These are phyloP conservation scores for Tothia fuscella DNA, from an alignment of 2,329 filamentous ascomycete genomes.

Conservation along the genomic window DNA sequence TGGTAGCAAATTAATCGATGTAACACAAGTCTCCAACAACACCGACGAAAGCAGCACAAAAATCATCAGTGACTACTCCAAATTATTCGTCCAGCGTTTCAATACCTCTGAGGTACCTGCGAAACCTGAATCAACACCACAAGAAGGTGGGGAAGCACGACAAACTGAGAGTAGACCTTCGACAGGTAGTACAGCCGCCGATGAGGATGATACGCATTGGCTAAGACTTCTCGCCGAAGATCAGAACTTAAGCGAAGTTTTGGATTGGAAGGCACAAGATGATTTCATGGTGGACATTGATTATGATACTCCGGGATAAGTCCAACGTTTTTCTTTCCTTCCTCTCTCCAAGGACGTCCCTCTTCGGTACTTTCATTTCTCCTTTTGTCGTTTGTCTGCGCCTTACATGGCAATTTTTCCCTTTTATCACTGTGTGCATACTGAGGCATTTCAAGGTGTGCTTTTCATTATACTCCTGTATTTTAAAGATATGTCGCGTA, in stretches of 20 bases:
- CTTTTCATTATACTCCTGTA: too few species aligned
- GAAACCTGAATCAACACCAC: background rate
- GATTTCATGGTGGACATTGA: too few species aligned
- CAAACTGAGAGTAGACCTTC: too few species aligned
- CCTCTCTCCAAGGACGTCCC: too few species aligned
- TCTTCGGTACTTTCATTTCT: too few species aligned
- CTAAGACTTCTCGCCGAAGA: conserved; percentile 1
- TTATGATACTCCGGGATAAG: too few species aligned
- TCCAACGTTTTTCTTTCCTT: too few species aligned
- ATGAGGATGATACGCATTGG: conserved; percentile 4
- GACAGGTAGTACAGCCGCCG: conserved; percentile 1
- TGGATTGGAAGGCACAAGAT: background rate
- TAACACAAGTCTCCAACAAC: conserved; percentile 31
- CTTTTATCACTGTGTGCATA: too few species aligned
- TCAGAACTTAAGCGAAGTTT: background rate
- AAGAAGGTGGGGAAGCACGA: background rate
- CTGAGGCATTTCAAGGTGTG: too few species aligned
- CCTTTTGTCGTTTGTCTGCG: too few species aligned
- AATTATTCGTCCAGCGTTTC: conserved; percentile 32
- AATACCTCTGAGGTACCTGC: background rate
- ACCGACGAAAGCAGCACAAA: conserved; percentile 22
- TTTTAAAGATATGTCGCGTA: too few species aligned
- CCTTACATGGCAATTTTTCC: too few species aligned
- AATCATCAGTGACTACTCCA: conserved; percentile 26
- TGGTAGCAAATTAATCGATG: conserved; percentile 37